Conservation (phyloP, 176 grass and related monocot genomes). For the Dendrocalamus sinicus region DNA sequence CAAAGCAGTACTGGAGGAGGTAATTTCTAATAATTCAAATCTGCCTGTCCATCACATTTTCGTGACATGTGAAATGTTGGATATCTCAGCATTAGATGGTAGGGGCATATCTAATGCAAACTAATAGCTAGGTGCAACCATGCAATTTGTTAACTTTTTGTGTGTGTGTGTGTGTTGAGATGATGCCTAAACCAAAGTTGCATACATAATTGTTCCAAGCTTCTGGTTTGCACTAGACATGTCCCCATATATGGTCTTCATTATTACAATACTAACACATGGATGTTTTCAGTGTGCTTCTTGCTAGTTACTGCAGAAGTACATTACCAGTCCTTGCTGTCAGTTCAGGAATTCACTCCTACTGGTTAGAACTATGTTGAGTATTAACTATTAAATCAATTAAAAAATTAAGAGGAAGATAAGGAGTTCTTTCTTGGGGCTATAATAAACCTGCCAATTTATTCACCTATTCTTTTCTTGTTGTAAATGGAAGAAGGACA, state of each 20-base stretch:
- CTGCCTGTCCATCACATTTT: constrained; percentile 17
- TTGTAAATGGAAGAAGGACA: constrained; percentile 18
- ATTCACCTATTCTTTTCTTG: constrained; percentile 15
- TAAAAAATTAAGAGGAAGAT: not conserved
- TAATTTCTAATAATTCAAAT: constrained; percentile 43
- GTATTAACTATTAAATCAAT: not conserved
- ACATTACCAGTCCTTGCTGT: not conserved
- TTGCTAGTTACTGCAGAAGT: not conserved
- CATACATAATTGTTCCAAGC: not conserved
- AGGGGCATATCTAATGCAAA: not conserved
- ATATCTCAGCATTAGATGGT: not conserved
- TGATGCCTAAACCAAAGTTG: not conserved
- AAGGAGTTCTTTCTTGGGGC: not conserved
- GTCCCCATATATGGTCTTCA: not conserved
- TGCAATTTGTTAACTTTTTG: not conserved
- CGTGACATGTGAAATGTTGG: constrained; percentile 17
- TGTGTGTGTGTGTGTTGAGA: not conserved
- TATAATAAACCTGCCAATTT: constrained; percentile 3
- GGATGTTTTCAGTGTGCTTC: not conserved
- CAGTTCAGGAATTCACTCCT: constrained; percentile 14
- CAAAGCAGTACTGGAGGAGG: constrained; percentile 99
- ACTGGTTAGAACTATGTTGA: not conserved
- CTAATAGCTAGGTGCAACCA: constrained; percentile 24
- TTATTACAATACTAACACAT: not conserved
- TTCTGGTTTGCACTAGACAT: constrained; percentile 7